Evolutionary conservation across 106 monocot species (phyloP).

Genomic region (Agapanthus africanus): DNA sequence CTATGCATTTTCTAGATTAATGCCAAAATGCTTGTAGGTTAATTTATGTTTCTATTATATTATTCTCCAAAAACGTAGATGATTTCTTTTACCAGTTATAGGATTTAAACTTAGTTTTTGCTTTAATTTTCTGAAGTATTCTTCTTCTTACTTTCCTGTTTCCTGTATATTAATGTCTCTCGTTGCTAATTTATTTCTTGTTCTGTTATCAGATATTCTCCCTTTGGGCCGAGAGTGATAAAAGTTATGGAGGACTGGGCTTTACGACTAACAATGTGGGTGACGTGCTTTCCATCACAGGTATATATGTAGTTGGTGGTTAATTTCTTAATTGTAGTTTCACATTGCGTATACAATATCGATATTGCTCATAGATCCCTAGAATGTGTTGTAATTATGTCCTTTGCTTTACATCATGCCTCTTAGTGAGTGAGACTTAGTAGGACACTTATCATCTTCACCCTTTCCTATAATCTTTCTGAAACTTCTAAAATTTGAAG

Average conservation of each 20-base stretch:
- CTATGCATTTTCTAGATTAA: too few relatives aligned
- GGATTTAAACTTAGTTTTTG: not conserved
- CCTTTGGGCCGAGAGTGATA: slow-evolving; percentile 62
- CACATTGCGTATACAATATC: not conserved
- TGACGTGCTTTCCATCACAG: slow-evolving; percentile 58
- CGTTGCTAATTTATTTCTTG: not conserved
- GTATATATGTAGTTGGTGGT: not conserved
- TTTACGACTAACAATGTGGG: slow-evolving; percentile 67
- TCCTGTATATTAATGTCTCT: too few relatives aligned
- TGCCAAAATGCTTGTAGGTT: too few relatives aligned
- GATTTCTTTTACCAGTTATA: not conserved
- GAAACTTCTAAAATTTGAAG: not conserved
- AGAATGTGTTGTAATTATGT: not conserved
- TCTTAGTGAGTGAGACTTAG: not conserved
- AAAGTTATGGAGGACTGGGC: slow-evolving; percentile 53
- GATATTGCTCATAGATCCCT: not conserved
- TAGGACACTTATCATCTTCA: not conserved
- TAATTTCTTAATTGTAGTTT: not conserved
- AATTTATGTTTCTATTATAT: not conserved
- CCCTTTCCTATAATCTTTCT: not conserved
- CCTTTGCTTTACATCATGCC: not conserved
- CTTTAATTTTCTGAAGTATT: too few relatives aligned
- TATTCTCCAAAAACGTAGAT: not conserved
- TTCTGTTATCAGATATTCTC: slow-evolving; percentile 49
- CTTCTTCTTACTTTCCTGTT: too few relatives aligned